Percentiles rank a stretch among this genome's conserved stretches.
phyloP scores from a whole-genome alignment of 2,329 filamentous ascomycete species.

The Lecanicillium sp. region DNA sequence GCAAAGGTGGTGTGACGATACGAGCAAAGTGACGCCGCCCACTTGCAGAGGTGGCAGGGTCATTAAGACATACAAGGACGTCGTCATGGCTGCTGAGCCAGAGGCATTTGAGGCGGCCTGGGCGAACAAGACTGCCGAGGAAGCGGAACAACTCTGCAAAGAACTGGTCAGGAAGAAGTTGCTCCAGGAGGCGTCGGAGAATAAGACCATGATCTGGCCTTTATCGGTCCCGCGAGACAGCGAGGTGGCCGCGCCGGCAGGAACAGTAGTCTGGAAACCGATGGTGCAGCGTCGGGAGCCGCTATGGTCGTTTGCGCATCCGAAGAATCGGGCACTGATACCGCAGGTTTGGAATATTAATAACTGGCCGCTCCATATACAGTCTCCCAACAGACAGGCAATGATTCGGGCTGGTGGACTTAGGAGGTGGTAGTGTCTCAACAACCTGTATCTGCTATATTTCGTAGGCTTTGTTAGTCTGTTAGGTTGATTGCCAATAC shows the following conservation, averaged over 20 bases:
- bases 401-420: not conserved
- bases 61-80: conserved; percentile 14
- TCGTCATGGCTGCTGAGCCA: conserved; percentile 26
- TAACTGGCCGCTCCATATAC: conserved; percentile 34
- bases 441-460: too few species aligned
- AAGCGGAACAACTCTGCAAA: conserved; percentile 10
- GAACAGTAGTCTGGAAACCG: conserved; percentile 6
- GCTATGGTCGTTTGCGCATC: conserved; percentile 23
- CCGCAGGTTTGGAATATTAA: conserved; percentile 35
- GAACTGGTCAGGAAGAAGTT: conserved; percentile 28
- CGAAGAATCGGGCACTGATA: conserved; percentile 12
- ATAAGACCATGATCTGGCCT: conserved; percentile 34
- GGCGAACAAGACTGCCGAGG: conserved; percentile 8
- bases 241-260: conserved; percentile 2
- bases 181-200: conserved; percentile 35
- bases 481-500: too few species aligned
- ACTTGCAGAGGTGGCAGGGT: conserved; percentile 10
- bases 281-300: conserved; percentile 19
- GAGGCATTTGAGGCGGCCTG: conserved; percentile 9
- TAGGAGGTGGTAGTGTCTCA: too few species aligned
- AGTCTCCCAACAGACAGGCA: too few species aligned
- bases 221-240: conserved; percentile 19
- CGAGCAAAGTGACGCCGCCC: not conserved
- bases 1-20: conserved; percentile 12
- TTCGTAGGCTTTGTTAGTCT: too few species aligned